Evolutionary conservation across 352 stramenopile species (phyloP).

Genomic region (Pythium vanterpoolii): DNA sequence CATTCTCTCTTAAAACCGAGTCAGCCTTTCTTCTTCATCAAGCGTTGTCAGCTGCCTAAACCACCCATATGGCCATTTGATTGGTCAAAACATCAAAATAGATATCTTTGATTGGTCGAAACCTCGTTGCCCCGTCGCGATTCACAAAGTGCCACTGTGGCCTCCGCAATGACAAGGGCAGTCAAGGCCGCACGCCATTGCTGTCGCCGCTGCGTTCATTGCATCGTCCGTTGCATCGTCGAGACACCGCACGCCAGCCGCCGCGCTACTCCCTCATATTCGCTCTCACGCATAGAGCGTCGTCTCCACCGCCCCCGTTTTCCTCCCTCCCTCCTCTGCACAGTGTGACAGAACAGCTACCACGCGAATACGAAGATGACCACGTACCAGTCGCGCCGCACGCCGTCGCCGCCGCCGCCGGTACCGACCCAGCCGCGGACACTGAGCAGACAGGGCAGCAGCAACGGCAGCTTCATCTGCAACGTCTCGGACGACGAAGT

Average conservation of each 20-base stretch:
- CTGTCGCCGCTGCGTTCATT: background rate
- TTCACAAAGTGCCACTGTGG: background rate
- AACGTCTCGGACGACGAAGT: constrained; percentile 63
- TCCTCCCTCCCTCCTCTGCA: background rate
- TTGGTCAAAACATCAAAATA: constrained; percentile 2
- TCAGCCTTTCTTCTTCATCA: background rate
- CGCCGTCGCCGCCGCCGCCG: constrained; percentile 8
- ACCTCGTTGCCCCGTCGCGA: background rate
- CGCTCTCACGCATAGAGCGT: background rate
- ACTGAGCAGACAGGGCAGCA: constrained; percentile 16
- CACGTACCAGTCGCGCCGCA: constrained; percentile 7
- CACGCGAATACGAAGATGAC: background rate
- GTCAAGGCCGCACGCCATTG: constrained; percentile 9
- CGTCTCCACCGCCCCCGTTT: background rate
- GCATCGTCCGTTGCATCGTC: constrained; percentile 11
- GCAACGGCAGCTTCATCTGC: constrained; percentile 36
- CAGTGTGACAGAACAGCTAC: background rate
- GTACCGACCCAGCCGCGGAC: background rate
- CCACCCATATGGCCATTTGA: background rate
- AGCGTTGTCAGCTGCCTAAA: background rate
- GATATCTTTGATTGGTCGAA: constrained; percentile 1
- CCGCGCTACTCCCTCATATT: background rate
- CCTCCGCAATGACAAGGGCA: background rate
- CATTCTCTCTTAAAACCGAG: constrained; percentile 8
- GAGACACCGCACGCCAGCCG: constrained; percentile 2